Evolutionary conservation across 2,329 filamentous ascomycete genomes (phyloP), one percentile per base, ranked within the genome.

Genomic region (Sordariomycetes sp.): DNA sequence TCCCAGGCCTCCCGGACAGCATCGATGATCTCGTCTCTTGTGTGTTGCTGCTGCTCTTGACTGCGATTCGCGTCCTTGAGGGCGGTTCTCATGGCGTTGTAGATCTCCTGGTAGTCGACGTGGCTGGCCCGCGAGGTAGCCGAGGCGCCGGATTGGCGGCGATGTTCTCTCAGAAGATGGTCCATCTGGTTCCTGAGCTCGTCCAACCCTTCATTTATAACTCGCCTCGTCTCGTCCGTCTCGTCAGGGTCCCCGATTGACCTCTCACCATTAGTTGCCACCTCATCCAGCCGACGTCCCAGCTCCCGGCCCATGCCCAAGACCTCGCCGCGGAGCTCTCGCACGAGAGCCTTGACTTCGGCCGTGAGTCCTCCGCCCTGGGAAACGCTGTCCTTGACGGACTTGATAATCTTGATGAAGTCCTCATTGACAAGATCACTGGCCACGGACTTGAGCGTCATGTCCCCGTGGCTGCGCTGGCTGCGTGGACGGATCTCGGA

Each of bases 291-390:
- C 63, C 91, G 88, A 59, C 90, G 87, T 48, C 88, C 91, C 54
- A 97, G 83, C 63, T 97, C 91, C 59, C 93, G 82, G 3, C 93
- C 93, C 92, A 97, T 97, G 3, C 91, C 92, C 4, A 97, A 79
- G 10, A 97, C 91, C 68, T 97, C 93, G 2, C 91, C 92, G 24
- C 93, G 86, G 40, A 97, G 79, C 66, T 97, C 92, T 25, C 91
- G 86, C 10, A 97, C 89, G 10, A 96, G 79, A 3, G 90, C 86
- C 72, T 97, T 97, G 62, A 96, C 90, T 69, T 96, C 90, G 58
- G 90, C 90, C 1, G 91, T 96, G 56, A 97, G 80, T 5, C 92
- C 90, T 59, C 93, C 93, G 48, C 89, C 86, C 70, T 96, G 89
- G 0, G 89, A 80, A 59, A 97, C 88, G 64, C 91, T 96, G 68